These are phyloP conservation scores for Halophytophthora polymorphica DNA, from an alignment of 352 stramenopile genomes.

Conservation along the genomic window DNA sequence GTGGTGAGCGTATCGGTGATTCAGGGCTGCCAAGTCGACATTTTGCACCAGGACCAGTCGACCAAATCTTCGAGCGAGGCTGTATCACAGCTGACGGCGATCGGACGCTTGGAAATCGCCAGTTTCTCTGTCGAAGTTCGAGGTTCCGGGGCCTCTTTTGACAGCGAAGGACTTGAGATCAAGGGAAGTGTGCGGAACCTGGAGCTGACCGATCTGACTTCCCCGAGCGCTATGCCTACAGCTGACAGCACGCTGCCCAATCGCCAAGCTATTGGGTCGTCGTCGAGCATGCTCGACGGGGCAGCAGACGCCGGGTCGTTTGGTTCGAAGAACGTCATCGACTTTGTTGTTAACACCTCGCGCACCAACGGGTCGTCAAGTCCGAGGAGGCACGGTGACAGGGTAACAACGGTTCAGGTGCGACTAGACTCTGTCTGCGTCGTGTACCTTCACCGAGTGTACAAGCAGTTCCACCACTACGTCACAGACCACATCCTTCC, in stretches of 20 bases:
- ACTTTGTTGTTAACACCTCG: conserved; percentile 46
- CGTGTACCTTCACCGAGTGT: conserved; percentile 82
- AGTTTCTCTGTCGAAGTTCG: conserved; percentile 30
- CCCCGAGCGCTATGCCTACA: conserved; percentile 31
- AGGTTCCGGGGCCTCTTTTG: conserved; percentile 10
- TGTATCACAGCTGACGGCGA: conserved; percentile 17
- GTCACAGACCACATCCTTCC: conserved; percentile 50
- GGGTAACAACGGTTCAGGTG: conserved; percentile 32
- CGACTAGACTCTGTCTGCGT: conserved; percentile 79
- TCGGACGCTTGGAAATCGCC: conserved; percentile 30
- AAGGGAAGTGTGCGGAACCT: conserved; percentile 73
- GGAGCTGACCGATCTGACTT: conserved; percentile 64
- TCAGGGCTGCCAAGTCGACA: conserved; percentile 34
- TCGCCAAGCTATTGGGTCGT: conserved; percentile 66
- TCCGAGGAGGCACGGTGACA: conserved; percentile 8
- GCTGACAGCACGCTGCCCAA: conserved; percentile 46
- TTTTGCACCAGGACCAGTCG: conserved; percentile 38
- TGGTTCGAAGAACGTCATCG: conserved; percentile 63
- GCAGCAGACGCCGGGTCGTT: conserved; percentile 40
- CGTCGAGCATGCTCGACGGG: conserved; percentile 39
- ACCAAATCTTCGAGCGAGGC: conserved; percentile 10
- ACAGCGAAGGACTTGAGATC: conserved; percentile 26
- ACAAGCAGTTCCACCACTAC: conserved; percentile 86
- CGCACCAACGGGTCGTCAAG: not conserved
- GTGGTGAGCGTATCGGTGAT: conserved; percentile 20